These are phyloP conservation scores for Mrakia blollopis DNA, from an alignment of 768 basidiomycete genomes.

Conservation along the genomic window DNA sequence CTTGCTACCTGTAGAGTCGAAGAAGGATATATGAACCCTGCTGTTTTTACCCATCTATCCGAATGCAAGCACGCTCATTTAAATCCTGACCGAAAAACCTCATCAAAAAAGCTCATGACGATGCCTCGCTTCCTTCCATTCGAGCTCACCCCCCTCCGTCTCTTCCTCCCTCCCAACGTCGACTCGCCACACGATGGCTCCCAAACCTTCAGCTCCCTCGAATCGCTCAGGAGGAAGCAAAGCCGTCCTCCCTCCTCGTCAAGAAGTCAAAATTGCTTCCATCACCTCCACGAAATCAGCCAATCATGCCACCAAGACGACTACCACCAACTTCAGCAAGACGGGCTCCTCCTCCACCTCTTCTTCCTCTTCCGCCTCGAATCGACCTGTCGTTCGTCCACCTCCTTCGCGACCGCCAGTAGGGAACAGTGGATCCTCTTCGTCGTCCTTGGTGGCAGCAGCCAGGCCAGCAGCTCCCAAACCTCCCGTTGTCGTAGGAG, in stretches of 20 bases:
- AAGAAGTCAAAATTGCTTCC: background rate
- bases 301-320: background rate
- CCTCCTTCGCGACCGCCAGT: background rate
- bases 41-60: no score
- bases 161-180: background rate
- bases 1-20: background rate
- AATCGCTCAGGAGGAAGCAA: background rate
- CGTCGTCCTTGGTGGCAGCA: background rate
- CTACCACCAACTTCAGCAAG: background rate
- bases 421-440: background rate
- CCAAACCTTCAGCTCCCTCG: background rate
- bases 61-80: background rate
- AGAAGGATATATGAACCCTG: background rate
- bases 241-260: background rate
- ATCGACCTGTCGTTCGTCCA: background rate
- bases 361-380: background rate
- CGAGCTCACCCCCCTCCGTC: background rate
- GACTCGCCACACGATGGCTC: background rate
- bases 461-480: background rate
- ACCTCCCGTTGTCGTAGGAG: background rate
- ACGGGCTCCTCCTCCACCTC: background rate
- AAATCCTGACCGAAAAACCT: no score
- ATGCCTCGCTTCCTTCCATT: background rate
- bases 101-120: background rate
- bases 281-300: constrained; percentile 1